phyloP scores from a whole-genome alignment of 345 rosid genomes.

The Pseudoturritis turrita region DNA sequence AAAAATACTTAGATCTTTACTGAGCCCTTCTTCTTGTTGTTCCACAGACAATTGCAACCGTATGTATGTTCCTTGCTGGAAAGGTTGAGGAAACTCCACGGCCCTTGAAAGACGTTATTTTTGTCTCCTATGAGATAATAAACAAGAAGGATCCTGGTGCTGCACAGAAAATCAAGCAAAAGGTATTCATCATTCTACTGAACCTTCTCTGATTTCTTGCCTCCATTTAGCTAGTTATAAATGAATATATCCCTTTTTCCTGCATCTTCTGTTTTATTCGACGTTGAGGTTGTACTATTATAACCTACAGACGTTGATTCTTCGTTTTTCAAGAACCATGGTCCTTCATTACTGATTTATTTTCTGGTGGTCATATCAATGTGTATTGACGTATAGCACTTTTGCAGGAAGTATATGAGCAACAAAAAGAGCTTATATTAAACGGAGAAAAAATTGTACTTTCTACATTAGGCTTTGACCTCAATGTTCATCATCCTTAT shows the following conservation, averaged over 20 bases:
- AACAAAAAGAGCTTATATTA: conserved; percentile 83
- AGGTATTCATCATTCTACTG: conserved; percentile 43
- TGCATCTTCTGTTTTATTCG: neutral
- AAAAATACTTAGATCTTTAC: neutral
- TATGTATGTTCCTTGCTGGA: conserved; percentile 97
- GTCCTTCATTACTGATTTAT: neutral
- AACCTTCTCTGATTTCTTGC: neutral
- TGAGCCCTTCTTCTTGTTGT: conserved; percentile 4
- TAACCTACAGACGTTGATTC: neutral
- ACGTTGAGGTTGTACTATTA: neutral
- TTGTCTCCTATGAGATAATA: conserved; percentile 85
- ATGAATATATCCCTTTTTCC: neutral
- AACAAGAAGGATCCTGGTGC: conserved; percentile 86
- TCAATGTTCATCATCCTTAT: conserved; percentile 92
- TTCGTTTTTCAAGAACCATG: neutral
- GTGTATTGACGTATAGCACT: neutral
- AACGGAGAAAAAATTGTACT: conserved; percentile 91
- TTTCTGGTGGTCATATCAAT: neutral
- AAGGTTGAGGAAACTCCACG: conserved; percentile 99
- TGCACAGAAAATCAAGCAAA: conserved; percentile 78
- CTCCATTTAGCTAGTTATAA: neutral
- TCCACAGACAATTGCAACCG: conserved; percentile 80
- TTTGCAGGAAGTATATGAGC: conserved; percentile 85
- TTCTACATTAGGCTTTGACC: conserved; percentile 84
- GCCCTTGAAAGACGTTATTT: conserved; percentile 81